phyloP scores from a whole-genome alignment of 2,329 filamentous ascomycete species.

The Alternaria tenuissima region DNA sequence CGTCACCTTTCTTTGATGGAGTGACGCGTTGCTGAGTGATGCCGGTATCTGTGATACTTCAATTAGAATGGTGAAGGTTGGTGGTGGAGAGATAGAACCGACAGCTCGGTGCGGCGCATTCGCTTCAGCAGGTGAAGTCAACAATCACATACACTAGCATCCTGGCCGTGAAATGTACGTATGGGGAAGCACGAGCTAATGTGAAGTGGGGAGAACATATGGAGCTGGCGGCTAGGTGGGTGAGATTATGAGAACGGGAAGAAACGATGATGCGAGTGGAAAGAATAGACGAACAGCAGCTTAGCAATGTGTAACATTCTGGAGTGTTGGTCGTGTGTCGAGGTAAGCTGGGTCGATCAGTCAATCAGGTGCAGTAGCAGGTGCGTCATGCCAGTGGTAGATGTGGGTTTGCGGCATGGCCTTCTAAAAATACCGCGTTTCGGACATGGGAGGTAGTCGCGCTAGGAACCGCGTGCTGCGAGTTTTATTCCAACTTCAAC shows the following conservation, averaged over 20 bases:
- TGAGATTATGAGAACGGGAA: slow-evolving; percentile 34
- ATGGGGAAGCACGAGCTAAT: slow-evolving; percentile 21
- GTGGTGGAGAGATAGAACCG: slow-evolving; percentile 18
- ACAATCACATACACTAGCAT: slow-evolving; percentile 14
- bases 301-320: slow-evolving; percentile 26
- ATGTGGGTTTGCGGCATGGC: slow-evolving; percentile 17
- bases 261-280: neutral
- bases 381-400: slow-evolving; percentile 22
- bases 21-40: slow-evolving; percentile 3
- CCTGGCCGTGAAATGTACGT: slow-evolving; percentile 18
- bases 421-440: slow-evolving; percentile 31
- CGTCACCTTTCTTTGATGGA: neutral
- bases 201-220: slow-evolving; percentile 17
- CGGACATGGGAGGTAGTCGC: slow-evolving; percentile 20
- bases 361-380: slow-evolving; percentile 21
- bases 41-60: slow-evolving; percentile 14
- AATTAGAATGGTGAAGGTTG: slow-evolving; percentile 37
- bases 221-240: slow-evolving; percentile 42
- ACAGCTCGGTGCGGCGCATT: slow-evolving; percentile 14
- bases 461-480: slow-evolving; percentile 22
- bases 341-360: slow-evolving; percentile 9
- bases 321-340: slow-evolving; percentile 19
- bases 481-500: slow-evolving; percentile 31
- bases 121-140: slow-evolving; percentile 18
- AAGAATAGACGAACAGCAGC: slow-evolving; percentile 17